Evolutionary conservation across 139 green algal species (phyloP), one percentile per base, ranked within the genome.

Genomic region (Micractinium conductrix): DNA sequence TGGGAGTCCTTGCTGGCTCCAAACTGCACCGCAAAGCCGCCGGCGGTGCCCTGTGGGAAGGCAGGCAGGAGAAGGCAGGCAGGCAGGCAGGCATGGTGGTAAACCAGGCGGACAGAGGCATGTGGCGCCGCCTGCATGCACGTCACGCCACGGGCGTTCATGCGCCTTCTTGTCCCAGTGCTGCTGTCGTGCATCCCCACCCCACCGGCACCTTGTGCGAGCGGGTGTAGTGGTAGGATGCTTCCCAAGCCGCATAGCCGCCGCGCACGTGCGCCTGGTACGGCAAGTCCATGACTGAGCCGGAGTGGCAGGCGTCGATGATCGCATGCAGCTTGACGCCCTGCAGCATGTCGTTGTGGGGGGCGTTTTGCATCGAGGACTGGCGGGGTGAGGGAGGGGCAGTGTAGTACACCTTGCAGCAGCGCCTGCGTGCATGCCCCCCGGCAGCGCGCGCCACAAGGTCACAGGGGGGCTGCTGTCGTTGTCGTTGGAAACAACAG

Each of bases 281-380:
- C 4, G 90, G 83, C 84, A 98, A 88, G 84, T 98, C 95, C 82
- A 96, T 68, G 7, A 85, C 80, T n/a, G 65, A 83, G 33, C 91
- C 91, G 0, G 63, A 86, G 90, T 97, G 95, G 88, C 95, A 98
- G 19, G 94, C 94, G 74, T 97, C 94, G 28, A 97, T 91, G 74
- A 97, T 85, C 9, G 86, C 88, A 78, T 97, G 94, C 86, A 97
- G 91, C 28, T 88, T 90, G 37, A 95, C 93, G 16, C 90, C 89
- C 79, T 89, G 84, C 68, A 75, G 1, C 8, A 40, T 24, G 17
- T 26, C 19, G 9, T n/a, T 6, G 62, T 12, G n/a, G 62, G 53
- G 10, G 53, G 53, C n/a, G n/a, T n/a, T n/a, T n/a, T n/a, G n/a
- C n/a, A n/a, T n/a, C n/a, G n/a, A n/a, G n/a, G n/a, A n/a, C n/a